Evolutionary conservation across 805 yeast species (phyloP).

Genomic region (Candida mattraensis): DNA sequence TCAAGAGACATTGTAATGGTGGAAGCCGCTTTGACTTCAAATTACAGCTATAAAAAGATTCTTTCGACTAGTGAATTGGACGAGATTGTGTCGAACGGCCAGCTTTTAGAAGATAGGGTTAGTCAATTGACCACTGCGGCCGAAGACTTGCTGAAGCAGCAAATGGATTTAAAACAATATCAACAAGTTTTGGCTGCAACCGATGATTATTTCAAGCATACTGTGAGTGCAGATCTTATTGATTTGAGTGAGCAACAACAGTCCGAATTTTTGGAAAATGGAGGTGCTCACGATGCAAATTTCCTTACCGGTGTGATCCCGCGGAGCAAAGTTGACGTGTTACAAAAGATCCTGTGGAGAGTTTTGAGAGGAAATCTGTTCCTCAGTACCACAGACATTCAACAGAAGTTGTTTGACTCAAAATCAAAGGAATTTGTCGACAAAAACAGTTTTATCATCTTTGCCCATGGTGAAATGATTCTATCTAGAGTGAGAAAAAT

Average conservation of each 20-base stretch:
- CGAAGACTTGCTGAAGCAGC: conserved; percentile 59
- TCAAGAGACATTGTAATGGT: conserved; percentile 28
- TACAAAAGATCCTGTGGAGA: conserved; percentile 89
- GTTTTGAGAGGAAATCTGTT: conserved; percentile 88
- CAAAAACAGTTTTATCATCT: conserved; percentile 83
- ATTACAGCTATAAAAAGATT: conserved; percentile 17
- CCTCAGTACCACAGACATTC: conserved; percentile 70
- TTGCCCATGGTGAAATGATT: conserved; percentile 85
- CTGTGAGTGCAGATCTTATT: conserved; percentile 27
- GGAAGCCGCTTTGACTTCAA: conserved; percentile 27
- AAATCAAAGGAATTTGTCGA: conserved; percentile 55
- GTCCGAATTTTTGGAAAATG: conserved; percentile 40
- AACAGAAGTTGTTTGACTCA: conserved; percentile 64
- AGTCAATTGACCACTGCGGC: conserved; percentile 68
- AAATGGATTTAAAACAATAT: conserved; percentile 67
- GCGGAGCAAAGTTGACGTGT: conserved; percentile 62
- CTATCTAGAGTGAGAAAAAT: conserved; percentile 74
- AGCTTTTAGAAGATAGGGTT: conserved; percentile 71
- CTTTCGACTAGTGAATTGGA: conserved; percentile 55
- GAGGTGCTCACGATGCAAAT: conserved; percentile 38
- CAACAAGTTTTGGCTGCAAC: conserved; percentile 59
- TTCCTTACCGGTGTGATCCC: conserved; percentile 82
- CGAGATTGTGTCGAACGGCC: conserved; percentile 61
- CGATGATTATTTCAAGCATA: conserved; percentile 44
- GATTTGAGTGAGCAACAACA: conserved; percentile 33